Evolutionary conservation across 495 filamentous ascomycete genomes (phyloP), one percentile per base, ranked within the genome.

Genomic region (Talaromyces borbonicus): DNA sequence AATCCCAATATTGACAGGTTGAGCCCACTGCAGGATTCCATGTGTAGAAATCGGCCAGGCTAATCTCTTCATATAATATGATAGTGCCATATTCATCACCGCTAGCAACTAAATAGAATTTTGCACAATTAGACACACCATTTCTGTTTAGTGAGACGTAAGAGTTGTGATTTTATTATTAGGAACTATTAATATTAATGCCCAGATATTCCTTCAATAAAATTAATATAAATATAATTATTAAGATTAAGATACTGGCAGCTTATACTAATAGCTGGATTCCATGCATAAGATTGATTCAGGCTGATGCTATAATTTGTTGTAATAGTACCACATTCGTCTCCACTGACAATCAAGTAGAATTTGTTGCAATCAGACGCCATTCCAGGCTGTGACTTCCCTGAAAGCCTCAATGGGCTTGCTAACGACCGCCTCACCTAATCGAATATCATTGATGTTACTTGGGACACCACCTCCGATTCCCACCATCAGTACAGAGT

Each of bases 321-420:
- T 12, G 51, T 39, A 35, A 65, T 57, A n/a, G 36, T 18, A 29
- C 47, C 42, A 48, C 57, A 65, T 27, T 47, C 42, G 35, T 62
- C 59, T 4, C 57, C 59, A 1, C 19, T 4, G 0, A 48, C 15
- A 2, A 62, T 57, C 12, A 39, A 8, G 36, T 63, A 52, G 43
- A 51, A 57, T 11, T 42, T 32, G 16, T 51, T 49, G 39, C 62
- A 66, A 33, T 48, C 36, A 5, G 32, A 11, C 5, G 46, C 46
- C 35, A 57, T 58, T 5, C 54, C 53, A n/a, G n/a, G n/a, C n/a
- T n/a, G n/a, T n/a, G n/a, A n/a, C n/a, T n/a, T n/a, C n/a, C n/a
- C n/a, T n/a, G n/a, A n/a, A n/a, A n/a, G n/a, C n/a, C n/a, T n/a
- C n/a, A n/a, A n/a, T n/a, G n/a, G n/a, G n/a, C n/a, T n/a, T n/a